Evolutionary conservation across 768 basidiomycete genomes (phyloP).

Genomic region (Serendipita sp.): DNA sequence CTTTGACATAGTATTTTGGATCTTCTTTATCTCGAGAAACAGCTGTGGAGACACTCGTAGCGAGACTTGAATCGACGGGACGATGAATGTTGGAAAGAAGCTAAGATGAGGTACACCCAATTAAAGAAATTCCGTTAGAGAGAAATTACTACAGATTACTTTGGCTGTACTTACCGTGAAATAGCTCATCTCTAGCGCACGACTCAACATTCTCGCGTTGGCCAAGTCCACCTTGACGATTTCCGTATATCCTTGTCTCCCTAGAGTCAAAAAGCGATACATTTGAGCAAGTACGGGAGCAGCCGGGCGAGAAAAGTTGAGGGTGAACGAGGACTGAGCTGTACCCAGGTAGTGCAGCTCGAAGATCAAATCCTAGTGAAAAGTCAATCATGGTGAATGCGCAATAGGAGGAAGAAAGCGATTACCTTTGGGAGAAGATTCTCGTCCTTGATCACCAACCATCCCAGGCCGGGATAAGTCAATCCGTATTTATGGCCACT

Average conservation of each 20-base stretch:
- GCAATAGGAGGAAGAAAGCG: neutral
- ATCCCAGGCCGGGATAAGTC: constrained; percentile 43
- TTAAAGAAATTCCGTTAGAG: neutral
- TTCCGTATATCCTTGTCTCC: constrained; percentile 26
- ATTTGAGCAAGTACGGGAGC: constrained; percentile 41
- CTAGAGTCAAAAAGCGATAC: constrained; percentile 27
- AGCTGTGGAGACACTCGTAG: constrained; percentile 20
- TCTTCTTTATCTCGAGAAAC: constrained; percentile 33
- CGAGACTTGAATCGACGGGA: constrained; percentile 16
- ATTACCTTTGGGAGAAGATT: constrained; percentile 36
- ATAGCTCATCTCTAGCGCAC: constrained; percentile 42
- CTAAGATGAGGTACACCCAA: neutral
- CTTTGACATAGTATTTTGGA: constrained; percentile 30
- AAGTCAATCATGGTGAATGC: neutral
- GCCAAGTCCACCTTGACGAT: constrained; percentile 33
- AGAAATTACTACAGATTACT: neutral
- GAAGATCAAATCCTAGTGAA: constrained; percentile 41
- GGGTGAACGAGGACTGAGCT: constrained; percentile 61
- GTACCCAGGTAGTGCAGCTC: constrained; percentile 36
- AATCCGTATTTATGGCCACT: constrained; percentile 48
- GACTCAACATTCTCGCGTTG: constrained; percentile 50
- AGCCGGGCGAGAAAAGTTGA: constrained; percentile 46
- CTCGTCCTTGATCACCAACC: constrained; percentile 46
- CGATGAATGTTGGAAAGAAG: constrained; percentile 38
- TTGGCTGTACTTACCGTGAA: constrained; percentile 23